Percentiles rank a stretch among this genome's conserved stretches.
These are phyloP conservation scores for Kuraishia cidri DNA, from an alignment of 805 yeast species.

Conservation along the genomic window DNA sequence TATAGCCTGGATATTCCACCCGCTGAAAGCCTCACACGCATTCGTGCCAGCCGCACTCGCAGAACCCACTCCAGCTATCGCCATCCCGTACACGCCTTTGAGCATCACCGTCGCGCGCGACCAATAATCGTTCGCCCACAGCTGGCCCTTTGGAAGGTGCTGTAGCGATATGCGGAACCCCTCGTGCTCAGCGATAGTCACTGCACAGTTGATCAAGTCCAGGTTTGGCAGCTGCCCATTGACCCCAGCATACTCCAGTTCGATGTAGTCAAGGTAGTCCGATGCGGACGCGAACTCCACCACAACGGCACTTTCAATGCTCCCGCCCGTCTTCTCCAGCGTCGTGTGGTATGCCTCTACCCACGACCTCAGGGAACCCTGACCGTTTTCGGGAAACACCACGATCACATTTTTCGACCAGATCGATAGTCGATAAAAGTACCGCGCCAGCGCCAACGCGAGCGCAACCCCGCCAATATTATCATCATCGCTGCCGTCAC, in stretches of 20 bases:
- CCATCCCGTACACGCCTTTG: constrained; percentile 59
- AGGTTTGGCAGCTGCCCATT: constrained; percentile 95
- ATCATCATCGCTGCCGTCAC: constrained; percentile 28
- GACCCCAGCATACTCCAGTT: constrained; percentile 75
- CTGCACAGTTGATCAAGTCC: constrained; percentile 79
- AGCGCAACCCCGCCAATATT: constrained; percentile 81
- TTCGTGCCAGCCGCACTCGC: constrained; percentile 21
- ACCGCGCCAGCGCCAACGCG: constrained; percentile 65
- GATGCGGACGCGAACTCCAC: constrained; percentile 58
- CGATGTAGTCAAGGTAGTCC: constrained; percentile 69
- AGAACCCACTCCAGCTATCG: constrained; percentile 53
- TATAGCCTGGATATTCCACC: constrained; percentile 92
- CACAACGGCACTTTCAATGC: constrained; percentile 84
- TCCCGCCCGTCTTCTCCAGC: constrained; percentile 84
- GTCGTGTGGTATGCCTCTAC: constrained; percentile 88
- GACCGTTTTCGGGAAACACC: constrained; percentile 71
- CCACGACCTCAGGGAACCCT: constrained; percentile 71
- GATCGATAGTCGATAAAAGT: constrained; percentile 76
- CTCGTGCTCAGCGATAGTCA: constrained; percentile 68
- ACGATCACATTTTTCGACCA: constrained; percentile 94
- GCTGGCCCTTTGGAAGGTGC: constrained; percentile 35
- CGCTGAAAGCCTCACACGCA: constrained; percentile 89
- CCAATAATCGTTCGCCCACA: constrained; percentile 37
- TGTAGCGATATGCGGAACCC: constrained; percentile 64
- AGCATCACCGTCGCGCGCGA: constrained; percentile 50